These are phyloP conservation scores for Fusarium sterilihyphosum DNA, from an alignment of 2,329 filamentous ascomycete genomes.

Conservation along the genomic window DNA sequence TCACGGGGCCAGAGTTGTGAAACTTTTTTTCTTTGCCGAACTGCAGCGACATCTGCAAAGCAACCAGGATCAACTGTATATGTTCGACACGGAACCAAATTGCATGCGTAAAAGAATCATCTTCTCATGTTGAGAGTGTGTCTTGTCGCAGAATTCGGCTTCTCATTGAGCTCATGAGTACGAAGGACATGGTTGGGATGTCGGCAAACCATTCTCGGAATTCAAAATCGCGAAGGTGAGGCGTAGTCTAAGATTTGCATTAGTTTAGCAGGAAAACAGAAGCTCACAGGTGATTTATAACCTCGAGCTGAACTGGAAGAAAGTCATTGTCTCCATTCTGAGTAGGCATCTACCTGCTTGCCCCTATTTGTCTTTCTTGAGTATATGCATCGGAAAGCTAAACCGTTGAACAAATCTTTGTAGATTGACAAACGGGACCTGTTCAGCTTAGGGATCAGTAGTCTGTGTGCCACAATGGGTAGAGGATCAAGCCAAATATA, in stretches of 20 bases:
- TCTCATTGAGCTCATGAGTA: neutral
- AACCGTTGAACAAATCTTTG: fast-evolving
- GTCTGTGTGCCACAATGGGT: no score
- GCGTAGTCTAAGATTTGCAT: neutral
- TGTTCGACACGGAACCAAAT: neutral
- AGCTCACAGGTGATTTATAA: no score
- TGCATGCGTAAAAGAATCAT: neutral
- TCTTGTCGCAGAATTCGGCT: no score
- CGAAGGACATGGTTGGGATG: neutral
- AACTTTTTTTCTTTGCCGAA: no score
- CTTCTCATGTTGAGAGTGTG: neutral
- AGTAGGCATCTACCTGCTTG: neutral
- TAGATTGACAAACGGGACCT: fast-evolving
- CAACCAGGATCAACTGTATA: neutral
- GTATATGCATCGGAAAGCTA: no score
- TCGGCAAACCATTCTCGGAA: no score
- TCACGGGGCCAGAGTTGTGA: neutral
- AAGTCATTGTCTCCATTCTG: no score
- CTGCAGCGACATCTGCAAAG: neutral
- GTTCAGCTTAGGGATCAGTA: no score
- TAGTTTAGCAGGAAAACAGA: neutral
- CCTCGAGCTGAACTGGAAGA: neutral
- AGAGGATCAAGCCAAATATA: neutral
- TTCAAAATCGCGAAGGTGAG: no score
- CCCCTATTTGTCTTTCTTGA: neutral